Evolutionary conservation across 768 basidiomycete species (phyloP).

Genomic region (Macrocybe gigantea): DNA sequence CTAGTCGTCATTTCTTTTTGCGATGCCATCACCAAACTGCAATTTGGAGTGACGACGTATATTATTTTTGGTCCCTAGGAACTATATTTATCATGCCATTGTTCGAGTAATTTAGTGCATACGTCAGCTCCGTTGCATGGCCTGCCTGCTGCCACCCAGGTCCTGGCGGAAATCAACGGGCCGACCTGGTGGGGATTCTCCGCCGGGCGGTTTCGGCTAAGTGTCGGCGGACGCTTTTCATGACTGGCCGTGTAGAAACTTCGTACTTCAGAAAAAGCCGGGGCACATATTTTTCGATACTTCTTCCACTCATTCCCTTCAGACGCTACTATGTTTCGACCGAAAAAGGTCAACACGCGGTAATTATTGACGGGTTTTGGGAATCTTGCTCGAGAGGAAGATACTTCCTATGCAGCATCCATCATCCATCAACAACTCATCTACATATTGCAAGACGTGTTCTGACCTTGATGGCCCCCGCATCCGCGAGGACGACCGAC

Average conservation of each 20-base stretch:
- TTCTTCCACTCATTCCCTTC: constrained; percentile 65
- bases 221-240: too few relatives aligned
- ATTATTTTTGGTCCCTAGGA: too few relatives aligned
- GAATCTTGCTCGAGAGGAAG: constrained; percentile 42
- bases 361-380: constrained; percentile 52
- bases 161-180: too few relatives aligned
- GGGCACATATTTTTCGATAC: constrained; percentile 55
- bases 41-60: too few relatives aligned
- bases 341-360: constrained; percentile 40
- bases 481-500: constrained; percentile 29
- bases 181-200: too few relatives aligned
- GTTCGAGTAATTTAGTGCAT: too few relatives aligned
- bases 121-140: too few relatives aligned
- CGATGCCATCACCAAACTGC: too few relatives aligned
- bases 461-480: constrained; percentile 32
- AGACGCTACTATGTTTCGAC: constrained; percentile 57
- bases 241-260: background rate
- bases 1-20: too few relatives aligned
- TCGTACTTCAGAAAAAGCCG: constrained; percentile 59
- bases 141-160: too few relatives aligned
- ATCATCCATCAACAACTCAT: background rate
- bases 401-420: constrained; percentile 39
- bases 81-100: too few relatives aligned
- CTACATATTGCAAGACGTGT: background rate
- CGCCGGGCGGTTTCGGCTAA: too few relatives aligned